These are phyloP conservation scores for Penicillium sp. DNA, from an alignment of 2,329 filamentous ascomycete genomes.

Conservation along the genomic window DNA sequence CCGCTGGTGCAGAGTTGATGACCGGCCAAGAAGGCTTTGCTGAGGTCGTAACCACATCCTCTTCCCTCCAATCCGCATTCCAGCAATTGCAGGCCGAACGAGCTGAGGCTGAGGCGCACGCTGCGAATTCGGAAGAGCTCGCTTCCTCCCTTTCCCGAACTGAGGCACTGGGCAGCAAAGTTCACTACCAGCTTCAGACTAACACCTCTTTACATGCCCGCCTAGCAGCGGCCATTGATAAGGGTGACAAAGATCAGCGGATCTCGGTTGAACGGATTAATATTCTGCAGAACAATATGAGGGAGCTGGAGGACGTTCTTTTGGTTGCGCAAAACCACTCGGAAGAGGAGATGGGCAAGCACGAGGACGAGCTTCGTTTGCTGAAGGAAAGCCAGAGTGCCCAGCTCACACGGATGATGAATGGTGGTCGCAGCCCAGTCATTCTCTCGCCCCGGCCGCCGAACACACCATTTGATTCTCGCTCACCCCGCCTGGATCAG, in stretches of 20 bases:
- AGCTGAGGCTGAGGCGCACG: conserved; percentile 65
- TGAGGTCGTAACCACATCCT: conserved; percentile 59
- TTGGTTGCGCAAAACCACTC: conserved; percentile 78
- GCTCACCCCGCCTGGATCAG: conserved; percentile 59
- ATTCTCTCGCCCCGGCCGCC: conserved; percentile 57
- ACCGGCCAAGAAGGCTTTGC: conserved; percentile 44
- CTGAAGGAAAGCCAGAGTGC: conserved; percentile 74
- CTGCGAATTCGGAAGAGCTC: conserved; percentile 70
- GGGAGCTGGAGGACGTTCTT: conserved; percentile 78
- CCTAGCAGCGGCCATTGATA: conserved; percentile 73
- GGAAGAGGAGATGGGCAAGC: conserved; percentile 76
- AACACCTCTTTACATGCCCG: conserved; percentile 74
- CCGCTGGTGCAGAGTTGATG: conserved; percentile 62
- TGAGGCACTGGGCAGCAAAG: conserved; percentile 74
- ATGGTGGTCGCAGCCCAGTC: conserved; percentile 46
- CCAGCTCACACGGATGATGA: conserved; percentile 72
- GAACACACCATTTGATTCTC: conserved; percentile 58
- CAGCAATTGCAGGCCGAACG: conserved; percentile 67
- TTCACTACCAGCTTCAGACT: conserved; percentile 73
- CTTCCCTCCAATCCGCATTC: conserved; percentile 72
- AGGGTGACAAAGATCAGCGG: conserved; percentile 80
- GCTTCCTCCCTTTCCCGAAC: conserved; percentile 71
- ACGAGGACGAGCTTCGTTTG: conserved; percentile 78
- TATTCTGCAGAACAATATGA: conserved; percentile 75
- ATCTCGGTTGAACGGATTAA: conserved; percentile 79